A percentile compares a stretch with the other conserved stretches of the same genome.
phyloP scores from a whole-genome alignment of 768 basidiomycete species.

The Tricholoma flavovirens region DNA sequence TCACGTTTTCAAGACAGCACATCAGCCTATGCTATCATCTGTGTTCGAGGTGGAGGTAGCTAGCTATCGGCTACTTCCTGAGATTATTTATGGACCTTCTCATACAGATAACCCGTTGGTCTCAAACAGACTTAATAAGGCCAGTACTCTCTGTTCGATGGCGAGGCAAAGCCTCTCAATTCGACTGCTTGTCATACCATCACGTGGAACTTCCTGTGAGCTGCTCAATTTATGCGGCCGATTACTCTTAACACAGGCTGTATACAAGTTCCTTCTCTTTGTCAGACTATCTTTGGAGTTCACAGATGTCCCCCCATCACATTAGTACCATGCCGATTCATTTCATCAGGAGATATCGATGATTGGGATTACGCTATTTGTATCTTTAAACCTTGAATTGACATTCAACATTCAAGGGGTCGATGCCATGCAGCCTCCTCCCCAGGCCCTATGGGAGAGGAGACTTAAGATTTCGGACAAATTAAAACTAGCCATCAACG shows the following conservation, averaged over 20 bases:
- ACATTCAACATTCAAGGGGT: too few relatives aligned
- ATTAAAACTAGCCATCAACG: too few relatives aligned
- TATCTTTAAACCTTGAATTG: slow-evolving; percentile 29
- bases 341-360: slow-evolving; percentile 36
- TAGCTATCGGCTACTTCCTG: background rate
- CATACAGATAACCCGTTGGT: slow-evolving; percentile 9
- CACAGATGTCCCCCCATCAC: slow-evolving; percentile 34
- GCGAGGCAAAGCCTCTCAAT: slow-evolving; percentile 27
- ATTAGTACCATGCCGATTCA: slow-evolving; percentile 44
- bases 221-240: background rate
- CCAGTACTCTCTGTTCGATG: background rate
- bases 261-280: slow-evolving; percentile 17
- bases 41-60: slow-evolving; percentile 32
- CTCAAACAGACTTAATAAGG: slow-evolving; percentile 1
- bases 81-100: background rate
- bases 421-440: too few relatives aligned
- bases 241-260: background rate
- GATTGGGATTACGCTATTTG: slow-evolving; percentile 56
- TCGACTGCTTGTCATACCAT: slow-evolving; percentile 41
- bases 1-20: slow-evolving; percentile 37
- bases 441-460: too few relatives aligned
- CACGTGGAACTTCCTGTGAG: slow-evolving; percentile 25
- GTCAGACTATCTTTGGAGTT: slow-evolving; percentile 23
- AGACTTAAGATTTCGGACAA: too few relatives aligned
- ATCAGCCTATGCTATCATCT: slow-evolving; percentile 40